These are phyloP conservation scores for Clavispora vitiphila DNA, from an alignment of 805 yeast species.

Conservation along the genomic window DNA sequence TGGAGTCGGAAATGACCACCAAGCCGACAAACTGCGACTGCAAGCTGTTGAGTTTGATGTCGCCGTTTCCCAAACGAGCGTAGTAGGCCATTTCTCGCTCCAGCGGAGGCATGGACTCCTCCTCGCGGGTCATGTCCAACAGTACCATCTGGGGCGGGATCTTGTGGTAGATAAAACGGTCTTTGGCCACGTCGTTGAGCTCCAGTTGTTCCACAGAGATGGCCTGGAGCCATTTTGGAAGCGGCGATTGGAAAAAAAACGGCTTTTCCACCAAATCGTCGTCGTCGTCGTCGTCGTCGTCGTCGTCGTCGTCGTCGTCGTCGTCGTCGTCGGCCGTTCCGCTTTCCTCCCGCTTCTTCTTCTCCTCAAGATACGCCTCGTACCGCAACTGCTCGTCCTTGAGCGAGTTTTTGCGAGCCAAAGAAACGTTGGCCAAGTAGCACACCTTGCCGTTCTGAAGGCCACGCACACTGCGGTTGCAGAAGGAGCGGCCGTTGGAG, in stretches of 20 bases:
- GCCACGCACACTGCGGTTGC: constrained; percentile 28
- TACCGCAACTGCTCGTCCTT: constrained; percentile 17
- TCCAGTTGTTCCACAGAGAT: constrained; percentile 1
- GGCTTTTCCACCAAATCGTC: constrained; percentile 22
- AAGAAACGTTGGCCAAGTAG: constrained; percentile 32
- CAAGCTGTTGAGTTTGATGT: constrained; percentile 12
- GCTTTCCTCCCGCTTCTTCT: constrained; percentile 3
- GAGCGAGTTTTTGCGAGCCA: constrained; percentile 29
- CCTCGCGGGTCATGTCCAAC: constrained; percentile 21
- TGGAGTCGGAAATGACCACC: constrained; percentile 56
- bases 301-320: constrained; percentile 17
- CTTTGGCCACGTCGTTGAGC: constrained; percentile 5
- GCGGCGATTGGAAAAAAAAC: constrained; percentile 30
- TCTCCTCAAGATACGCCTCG: constrained; percentile 15
- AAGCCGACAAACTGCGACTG: constrained; percentile 47
- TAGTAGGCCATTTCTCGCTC: constrained; percentile 24
- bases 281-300: constrained; percentile 23
- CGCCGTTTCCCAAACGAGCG: constrained; percentile 21
- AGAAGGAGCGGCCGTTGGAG: constrained; percentile 32
- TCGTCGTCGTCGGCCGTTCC: constrained; percentile 2
- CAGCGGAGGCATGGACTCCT: constrained; percentile 19
- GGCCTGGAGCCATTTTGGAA: constrained; percentile 26
- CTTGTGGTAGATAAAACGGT: constrained; percentile 18
- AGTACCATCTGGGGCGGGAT: constrained; percentile 31
- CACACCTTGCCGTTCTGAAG: constrained; percentile 25